phyloP scores from a whole-genome alignment of 2,329 filamentous ascomycete species.

The Diaporthe caulivora region DNA sequence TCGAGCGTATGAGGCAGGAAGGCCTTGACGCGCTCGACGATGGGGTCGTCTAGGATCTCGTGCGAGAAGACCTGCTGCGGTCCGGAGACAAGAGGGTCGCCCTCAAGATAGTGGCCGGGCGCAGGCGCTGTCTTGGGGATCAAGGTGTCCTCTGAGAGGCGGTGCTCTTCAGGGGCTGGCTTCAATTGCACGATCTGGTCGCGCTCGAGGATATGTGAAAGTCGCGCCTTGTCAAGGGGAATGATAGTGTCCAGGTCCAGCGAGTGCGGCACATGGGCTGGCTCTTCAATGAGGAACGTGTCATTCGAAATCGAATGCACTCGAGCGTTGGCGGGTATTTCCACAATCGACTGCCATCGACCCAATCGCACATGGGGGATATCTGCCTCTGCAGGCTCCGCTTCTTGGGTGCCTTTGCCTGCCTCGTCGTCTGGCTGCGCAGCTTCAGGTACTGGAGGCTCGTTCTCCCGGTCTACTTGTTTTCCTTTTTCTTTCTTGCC shows the following conservation, averaged over 20 bases:
- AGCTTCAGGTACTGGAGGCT: neutral
- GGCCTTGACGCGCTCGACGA: conserved; percentile 13
- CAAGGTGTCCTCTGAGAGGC: conserved; percentile 35
- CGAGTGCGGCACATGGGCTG: neutral
- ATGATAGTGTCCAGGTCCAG: conserved; percentile 18
- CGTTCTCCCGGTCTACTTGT: neutral
- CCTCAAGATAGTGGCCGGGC: conserved; percentile 33
- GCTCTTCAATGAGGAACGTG: conserved; percentile 17
- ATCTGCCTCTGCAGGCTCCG: neutral
- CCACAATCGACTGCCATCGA: conserved; percentile 6
- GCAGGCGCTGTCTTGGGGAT: conserved; percentile 18
- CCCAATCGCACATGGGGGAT: conserved; percentile 1
- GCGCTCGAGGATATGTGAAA: conserved; percentile 23
- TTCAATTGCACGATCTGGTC: conserved; percentile 25
- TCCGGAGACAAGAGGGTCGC: conserved; percentile 29
- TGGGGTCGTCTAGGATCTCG: conserved; percentile 34
- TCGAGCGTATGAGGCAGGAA: conserved; percentile 32
- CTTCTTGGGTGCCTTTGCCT: neutral
- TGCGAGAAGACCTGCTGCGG: conserved; percentile 33
- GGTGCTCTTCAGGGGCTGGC: conserved; percentile 18
- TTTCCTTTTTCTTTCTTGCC: conserved; percentile 8
- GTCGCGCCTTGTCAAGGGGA: neutral
- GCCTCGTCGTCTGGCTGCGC: neutral
- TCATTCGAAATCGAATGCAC: conserved; percentile 34
- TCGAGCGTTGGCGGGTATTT: conserved; percentile 29